These are phyloP conservation scores for Suillus clintonianus DNA, from an alignment of 768 basidiomycete genomes.

Conservation along the genomic window DNA sequence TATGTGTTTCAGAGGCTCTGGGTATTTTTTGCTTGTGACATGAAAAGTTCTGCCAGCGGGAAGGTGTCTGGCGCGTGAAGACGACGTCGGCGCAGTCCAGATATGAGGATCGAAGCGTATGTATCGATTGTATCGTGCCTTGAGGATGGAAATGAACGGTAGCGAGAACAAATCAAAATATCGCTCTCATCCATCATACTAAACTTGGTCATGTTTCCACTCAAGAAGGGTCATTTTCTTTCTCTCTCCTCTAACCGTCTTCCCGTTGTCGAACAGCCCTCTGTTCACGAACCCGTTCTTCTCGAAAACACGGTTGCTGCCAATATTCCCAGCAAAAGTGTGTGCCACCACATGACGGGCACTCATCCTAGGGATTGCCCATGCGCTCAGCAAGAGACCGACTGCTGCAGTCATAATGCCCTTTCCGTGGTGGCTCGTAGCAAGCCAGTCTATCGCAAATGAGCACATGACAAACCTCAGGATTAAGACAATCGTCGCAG, in stretches of 20 bases:
- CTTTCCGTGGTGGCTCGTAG: slow-evolving; percentile 58
- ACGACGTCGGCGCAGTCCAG: no score
- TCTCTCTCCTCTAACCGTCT: slow-evolving; percentile 38
- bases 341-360: slow-evolving; percentile 42
- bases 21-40: no score
- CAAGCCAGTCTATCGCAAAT: slow-evolving; percentile 53
- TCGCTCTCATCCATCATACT: no score
- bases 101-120: no score
- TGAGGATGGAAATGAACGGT: no score
- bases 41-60: no score
- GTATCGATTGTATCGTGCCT: no score
- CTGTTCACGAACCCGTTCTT: slow-evolving; percentile 59
- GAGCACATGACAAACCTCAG: background rate
- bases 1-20: no score
- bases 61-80: no score
- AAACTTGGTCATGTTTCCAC: slow-evolving; percentile 20
- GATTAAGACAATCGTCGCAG: background rate
- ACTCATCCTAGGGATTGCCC: slow-evolving; percentile 70
- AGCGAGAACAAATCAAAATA: no score
- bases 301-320: slow-evolving; percentile 64
- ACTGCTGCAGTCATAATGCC: slow-evolving; percentile 76
- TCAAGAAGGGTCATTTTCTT: slow-evolving; percentile 39
- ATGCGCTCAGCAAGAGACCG: slow-evolving; percentile 50
- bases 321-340: slow-evolving; percentile 55
- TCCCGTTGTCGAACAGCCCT: slow-evolving; percentile 40